These are phyloP conservation scores for Dactylellina sp. DNA, from an alignment of 2,329 filamentous ascomycete species.

Conservation along the genomic window DNA sequence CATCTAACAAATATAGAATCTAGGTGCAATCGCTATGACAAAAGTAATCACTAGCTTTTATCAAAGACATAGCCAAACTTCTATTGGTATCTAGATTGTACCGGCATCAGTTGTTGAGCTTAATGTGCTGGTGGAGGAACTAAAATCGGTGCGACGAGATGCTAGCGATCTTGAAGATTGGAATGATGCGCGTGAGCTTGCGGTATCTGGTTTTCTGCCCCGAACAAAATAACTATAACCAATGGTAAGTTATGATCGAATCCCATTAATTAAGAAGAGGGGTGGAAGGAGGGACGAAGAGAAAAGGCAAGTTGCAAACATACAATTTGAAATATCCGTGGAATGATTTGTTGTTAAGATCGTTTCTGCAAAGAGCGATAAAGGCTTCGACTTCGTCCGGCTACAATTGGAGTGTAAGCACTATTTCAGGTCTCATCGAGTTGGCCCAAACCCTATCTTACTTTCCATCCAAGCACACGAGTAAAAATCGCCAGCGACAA, in stretches of 20 bases:
- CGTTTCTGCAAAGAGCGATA: conserved; percentile 47
- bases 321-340: conserved; percentile 56
- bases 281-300: no score
- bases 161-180: conserved; percentile 15
- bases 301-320: no score
- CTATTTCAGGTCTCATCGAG: no score
- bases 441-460: neutral
- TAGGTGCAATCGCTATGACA: no score
- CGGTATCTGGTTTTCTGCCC: conserved; percentile 35
- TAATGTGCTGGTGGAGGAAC: conserved; percentile 35
- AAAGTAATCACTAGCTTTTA: no score
- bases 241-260: no score
- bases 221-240: conserved; percentile 42
- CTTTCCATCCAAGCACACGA: conserved; percentile 43
- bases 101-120: conserved; percentile 29
- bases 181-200: neutral
- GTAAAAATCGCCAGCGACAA: conserved; percentile 61
- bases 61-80: no score
- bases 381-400: conserved; percentile 53
- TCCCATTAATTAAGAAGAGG: no score
- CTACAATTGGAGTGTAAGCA: conserved; percentile 12
- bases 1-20: no score
- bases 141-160: neutral
- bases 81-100: neutral
- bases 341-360: conserved; percentile 45